Evolutionary conservation across 2,329 filamentous ascomycete genomes (phyloP).

Genomic region (Penicillium sp.): DNA sequence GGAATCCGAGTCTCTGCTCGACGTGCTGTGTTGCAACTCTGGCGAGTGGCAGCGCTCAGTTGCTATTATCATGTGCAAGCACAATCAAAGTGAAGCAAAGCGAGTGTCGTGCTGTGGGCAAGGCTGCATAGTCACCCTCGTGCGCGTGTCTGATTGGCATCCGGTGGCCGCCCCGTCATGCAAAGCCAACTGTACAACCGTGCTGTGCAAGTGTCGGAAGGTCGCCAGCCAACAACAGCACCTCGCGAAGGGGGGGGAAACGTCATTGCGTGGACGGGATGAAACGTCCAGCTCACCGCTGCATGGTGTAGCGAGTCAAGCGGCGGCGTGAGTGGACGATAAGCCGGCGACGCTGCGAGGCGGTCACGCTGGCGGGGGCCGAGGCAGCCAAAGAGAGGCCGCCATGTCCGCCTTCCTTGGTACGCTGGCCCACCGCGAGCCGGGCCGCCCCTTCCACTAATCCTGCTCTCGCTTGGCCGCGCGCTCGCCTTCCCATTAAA

Average conservation of each 20-base stretch:
- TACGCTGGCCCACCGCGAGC: constrained; percentile 14
- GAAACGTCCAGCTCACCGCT: constrained; percentile 11
- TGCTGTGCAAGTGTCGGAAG: not conserved
- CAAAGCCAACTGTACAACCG: constrained; percentile 11
- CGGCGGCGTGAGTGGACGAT: not conserved
- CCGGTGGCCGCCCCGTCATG: constrained; percentile 4
- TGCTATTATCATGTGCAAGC: not conserved
- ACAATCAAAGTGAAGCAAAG: not conserved
- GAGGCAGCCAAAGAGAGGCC: constrained; percentile 6
- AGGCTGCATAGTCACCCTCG: constrained; percentile 9
- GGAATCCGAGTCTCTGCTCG: not conserved
- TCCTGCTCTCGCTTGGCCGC: not conserved
- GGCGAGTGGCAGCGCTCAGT: not conserved
- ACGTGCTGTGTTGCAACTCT: not conserved
- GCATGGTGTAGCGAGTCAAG: not conserved
- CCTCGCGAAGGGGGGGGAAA: not conserved
- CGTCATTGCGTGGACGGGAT: constrained; percentile 5
- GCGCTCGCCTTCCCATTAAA: constrained; percentile 11
- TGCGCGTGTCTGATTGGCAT: constrained; percentile 10
- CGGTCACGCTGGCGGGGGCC: no score
- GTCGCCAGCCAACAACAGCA: not conserved
- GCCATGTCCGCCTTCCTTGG: not conserved
- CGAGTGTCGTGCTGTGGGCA: not conserved
- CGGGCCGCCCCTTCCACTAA: constrained; percentile 14
- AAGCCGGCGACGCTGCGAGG: no score